These are phyloP conservation scores for Phallus indusiatus DNA, from an alignment of 768 basidiomycete genomes.

Conservation along the genomic window DNA sequence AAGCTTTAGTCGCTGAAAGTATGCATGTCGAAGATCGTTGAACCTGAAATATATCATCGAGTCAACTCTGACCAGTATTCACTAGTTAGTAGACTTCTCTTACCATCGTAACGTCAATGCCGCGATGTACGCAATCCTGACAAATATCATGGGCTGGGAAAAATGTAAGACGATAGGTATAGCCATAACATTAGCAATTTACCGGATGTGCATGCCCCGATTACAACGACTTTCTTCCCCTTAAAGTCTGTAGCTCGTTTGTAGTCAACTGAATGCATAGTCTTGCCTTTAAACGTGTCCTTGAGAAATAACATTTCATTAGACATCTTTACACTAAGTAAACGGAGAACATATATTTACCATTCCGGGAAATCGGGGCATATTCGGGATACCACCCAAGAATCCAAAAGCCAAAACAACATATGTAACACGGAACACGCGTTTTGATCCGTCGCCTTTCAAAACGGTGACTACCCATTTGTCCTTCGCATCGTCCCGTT, in stretches of 20 bases:
- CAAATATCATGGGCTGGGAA: slow-evolving; percentile 39
- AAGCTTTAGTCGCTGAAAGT: slow-evolving; percentile 34
- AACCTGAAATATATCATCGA: slow-evolving; percentile 9
- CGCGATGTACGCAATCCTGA: slow-evolving; percentile 34
- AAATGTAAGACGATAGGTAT: background rate
- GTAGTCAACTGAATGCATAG: background rate
- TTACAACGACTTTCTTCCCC: slow-evolving; percentile 7
- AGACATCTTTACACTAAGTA: background rate
- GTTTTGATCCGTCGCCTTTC: background rate
- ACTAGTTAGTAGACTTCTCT: background rate
- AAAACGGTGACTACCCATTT: background rate
- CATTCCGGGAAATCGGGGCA: background rate
- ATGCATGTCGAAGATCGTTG: slow-evolving; percentile 53
- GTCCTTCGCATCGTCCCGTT: background rate
- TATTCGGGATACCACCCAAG: background rate
- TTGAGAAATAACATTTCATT: background rate
- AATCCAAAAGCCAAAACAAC: slow-evolving; percentile 1
- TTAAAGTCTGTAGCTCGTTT: background rate
- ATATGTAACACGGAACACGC: slow-evolving; percentile 1
- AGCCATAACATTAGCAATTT: background rate
- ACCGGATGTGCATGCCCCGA: background rate
- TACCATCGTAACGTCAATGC: slow-evolving; percentile 27
- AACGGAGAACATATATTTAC: background rate
- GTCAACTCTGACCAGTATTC: slow-evolving; percentile 14
- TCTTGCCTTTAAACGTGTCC: background rate